These are phyloP conservation scores for Dactylonectria macrodidyma DNA, from an alignment of 2,329 filamentous ascomycete genomes.

Conservation along the genomic window DNA sequence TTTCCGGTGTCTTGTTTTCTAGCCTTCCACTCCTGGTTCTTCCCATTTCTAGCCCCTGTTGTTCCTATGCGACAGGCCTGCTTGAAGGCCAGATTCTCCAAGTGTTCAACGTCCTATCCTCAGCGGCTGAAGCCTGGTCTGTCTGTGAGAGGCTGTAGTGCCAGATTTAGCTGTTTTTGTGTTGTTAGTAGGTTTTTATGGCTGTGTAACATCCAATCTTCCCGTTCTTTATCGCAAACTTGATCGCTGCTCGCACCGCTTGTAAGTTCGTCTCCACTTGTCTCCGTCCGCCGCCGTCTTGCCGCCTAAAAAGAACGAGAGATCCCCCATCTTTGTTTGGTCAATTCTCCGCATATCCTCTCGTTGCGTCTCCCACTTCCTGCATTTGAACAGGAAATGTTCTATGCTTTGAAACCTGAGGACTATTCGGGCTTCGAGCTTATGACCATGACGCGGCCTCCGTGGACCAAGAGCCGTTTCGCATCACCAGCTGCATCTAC, in stretches of 20 bases:
- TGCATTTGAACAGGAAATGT: constrained; percentile 1
- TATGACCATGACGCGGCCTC: too few species aligned
- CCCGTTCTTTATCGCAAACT: too few species aligned
- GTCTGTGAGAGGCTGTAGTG: too few species aligned
- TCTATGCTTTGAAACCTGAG: background rate
- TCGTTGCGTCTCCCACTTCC: background rate
- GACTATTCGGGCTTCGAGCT: too few species aligned
- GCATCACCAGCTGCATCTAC: background rate
- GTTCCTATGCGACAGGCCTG: constrained; percentile 17
- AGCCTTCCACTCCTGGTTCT: too few species aligned
- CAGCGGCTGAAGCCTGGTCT: background rate
- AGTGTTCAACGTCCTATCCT: constrained; percentile 21
- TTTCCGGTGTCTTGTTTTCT: too few species aligned
- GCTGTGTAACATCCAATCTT: too few species aligned
- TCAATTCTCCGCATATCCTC: background rate
- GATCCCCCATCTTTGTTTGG: background rate
- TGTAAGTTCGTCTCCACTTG: background rate
- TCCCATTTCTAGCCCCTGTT: background rate
- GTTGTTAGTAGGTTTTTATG: too few species aligned
- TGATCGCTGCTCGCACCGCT: too few species aligned
- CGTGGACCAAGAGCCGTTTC: too few species aligned
- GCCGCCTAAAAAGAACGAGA: background rate
- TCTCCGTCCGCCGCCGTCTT: background rate
- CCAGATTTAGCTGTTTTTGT: too few species aligned
- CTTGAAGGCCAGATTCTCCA: constrained; percentile 27